phyloP scores from a whole-genome alignment of 345 rosid genomes.

The Rhizophora apiculata region DNA sequence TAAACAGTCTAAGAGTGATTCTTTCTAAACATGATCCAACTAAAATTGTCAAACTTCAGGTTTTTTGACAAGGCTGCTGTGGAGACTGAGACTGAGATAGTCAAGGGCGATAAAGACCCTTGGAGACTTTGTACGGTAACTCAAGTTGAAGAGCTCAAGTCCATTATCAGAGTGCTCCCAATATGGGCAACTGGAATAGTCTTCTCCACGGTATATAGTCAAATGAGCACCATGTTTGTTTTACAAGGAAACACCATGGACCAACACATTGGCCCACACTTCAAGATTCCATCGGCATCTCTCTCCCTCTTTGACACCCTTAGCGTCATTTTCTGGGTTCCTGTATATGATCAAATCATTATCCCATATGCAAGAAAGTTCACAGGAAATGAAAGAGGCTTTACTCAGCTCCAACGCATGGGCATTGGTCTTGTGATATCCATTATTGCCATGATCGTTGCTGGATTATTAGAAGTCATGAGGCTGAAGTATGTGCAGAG shows the following conservation, averaged over 20 bases:
- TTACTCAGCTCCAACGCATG: conserved; percentile 92
- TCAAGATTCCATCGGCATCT: conserved; percentile 86
- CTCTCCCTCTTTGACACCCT: conserved; percentile 78
- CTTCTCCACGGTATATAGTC: conserved; percentile 74
- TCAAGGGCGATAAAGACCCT: conserved; percentile 44
- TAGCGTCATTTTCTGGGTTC: conserved; percentile 89
- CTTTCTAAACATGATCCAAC: not conserved
- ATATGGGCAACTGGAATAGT: conserved; percentile 91
- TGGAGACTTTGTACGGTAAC: conserved; percentile 92
- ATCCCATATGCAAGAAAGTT: conserved; percentile 58
- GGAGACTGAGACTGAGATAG: conserved; percentile 44
- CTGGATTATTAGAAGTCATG: conserved; percentile 64
- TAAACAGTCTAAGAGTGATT: too few species aligned
- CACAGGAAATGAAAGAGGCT: conserved; percentile 76
- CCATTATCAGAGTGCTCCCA: conserved; percentile 70
- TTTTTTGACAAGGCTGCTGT: conserved; percentile 95
- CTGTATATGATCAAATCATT: conserved; percentile 63
- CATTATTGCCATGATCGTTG: conserved; percentile 62
- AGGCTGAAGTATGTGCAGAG: conserved; percentile 49
- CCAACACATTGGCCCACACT: conserved; percentile 73
- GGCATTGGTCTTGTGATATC: conserved; percentile 87
- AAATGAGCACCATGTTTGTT: conserved; percentile 93
- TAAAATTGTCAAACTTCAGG: conserved; percentile 29
- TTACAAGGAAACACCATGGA: conserved; percentile 92
- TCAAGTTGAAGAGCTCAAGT: conserved; percentile 88